Evolutionary conservation across 208 protist species (phyloP).

Genomic region (Eutreptiella sp.): DNA sequence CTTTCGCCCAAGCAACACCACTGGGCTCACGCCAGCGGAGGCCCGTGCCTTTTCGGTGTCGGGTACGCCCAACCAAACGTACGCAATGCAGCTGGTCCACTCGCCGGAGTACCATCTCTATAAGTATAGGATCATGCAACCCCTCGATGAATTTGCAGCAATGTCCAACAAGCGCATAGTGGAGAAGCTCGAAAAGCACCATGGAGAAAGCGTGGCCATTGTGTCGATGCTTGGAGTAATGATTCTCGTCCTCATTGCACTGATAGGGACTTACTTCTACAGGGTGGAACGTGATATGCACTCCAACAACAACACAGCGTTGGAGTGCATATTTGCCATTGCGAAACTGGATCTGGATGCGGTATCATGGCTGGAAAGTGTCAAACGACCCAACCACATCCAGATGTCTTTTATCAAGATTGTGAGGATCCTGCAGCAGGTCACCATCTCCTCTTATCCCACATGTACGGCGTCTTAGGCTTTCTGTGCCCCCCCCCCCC

Average conservation of each 20-base stretch:
- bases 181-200: background rate
- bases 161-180: background rate
- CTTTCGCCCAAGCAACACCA: background rate
- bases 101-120: background rate
- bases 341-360: background rate
- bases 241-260: background rate
- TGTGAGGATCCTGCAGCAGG: conserved; percentile 5
- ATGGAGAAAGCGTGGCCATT: background rate
- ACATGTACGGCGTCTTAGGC: no score
- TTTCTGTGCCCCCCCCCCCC: no score
- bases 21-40: no score
- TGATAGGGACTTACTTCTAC: background rate
- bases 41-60: background rate
- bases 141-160: conserved; percentile 3
- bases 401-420: conserved; percentile 10
- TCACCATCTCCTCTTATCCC: no score
- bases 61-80: conserved; percentile 7
- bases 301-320: background rate
- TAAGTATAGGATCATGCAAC: conserved; percentile 5
- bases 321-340: conserved; percentile 1
- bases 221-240: background rate
- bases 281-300: background rate
- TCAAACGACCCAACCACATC: background rate
- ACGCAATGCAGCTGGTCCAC: conserved; percentile 11
- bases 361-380: background rate